Evolutionary conservation across 345 rosid species (phyloP).

Genomic region (Bruguiera gymnorhiza): DNA sequence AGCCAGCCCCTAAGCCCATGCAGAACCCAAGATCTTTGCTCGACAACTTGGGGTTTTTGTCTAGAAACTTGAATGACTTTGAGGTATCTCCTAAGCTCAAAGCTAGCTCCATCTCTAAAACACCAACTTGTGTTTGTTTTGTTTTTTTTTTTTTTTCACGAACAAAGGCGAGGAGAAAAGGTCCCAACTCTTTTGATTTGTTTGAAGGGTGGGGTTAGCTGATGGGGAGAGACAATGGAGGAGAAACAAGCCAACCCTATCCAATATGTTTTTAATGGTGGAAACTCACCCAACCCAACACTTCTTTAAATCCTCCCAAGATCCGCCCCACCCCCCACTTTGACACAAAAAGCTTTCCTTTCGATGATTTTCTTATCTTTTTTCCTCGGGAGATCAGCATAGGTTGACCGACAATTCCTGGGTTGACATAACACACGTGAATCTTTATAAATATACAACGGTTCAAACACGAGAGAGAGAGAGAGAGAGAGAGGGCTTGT

Average conservation of each 20-base stretch:
- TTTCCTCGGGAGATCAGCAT: slow-evolving; percentile 18
- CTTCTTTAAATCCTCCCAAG: no score
- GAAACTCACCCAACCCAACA: no score
- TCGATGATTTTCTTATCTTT: not conserved
- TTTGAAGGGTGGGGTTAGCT: no score
- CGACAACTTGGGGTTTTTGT: slow-evolving; percentile 37
- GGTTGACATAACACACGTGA: slow-evolving; percentile 75
- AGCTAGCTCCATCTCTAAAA: slow-evolving; percentile 68
- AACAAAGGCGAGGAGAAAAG: no score
- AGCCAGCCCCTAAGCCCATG: slow-evolving; percentile 52
- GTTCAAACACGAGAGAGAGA: slow-evolving; percentile 33
- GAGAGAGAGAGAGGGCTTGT: not conserved
- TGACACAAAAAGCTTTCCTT: not conserved
- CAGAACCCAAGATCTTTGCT: slow-evolving; percentile 59
- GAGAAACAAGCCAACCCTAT: no score
- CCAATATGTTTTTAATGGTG: no score
- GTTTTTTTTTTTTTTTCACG: no score
- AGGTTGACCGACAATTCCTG: slow-evolving; percentile 64
- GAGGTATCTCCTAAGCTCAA: slow-evolving; percentile 77
- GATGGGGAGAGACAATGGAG: no score
- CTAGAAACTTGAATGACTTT: slow-evolving; percentile 59
- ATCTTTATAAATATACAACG: slow-evolving; percentile 47
- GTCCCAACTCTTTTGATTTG: no score
- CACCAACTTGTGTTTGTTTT: no score
- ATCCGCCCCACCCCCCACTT: no score